phyloP scores from a whole-genome alignment of 2,329 filamentous ascomycete species.

The Microdochium nivale region DNA sequence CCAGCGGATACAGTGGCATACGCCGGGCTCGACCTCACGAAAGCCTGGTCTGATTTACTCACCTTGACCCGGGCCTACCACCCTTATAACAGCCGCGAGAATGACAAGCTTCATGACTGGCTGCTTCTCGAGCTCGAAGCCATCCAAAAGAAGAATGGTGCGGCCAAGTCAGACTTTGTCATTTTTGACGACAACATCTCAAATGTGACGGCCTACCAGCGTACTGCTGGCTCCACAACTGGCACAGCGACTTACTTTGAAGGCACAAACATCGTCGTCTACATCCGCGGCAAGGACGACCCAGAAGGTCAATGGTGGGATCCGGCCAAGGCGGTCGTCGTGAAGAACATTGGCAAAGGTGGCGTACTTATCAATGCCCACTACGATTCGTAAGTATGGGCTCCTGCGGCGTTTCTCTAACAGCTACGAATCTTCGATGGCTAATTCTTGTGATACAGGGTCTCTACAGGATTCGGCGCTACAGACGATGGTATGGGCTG shows the following conservation, averaged over 20 bases:
- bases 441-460: conserved; percentile 38
- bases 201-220: conserved; percentile 60
- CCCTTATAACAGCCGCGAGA: conserved; percentile 79
- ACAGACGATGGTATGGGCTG: conserved; percentile 92
- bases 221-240: conserved; percentile 15
- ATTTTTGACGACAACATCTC: conserved; percentile 73
- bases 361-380: conserved; percentile 92
- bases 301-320: conserved; percentile 68
- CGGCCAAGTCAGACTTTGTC: conserved; percentile 39
- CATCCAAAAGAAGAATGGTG: conserved; percentile 57
- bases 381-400: conserved; percentile 65
- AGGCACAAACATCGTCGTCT: conserved; percentile 84
- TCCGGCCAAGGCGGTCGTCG: conserved; percentile 26
- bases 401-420: neutral
- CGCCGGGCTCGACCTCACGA: conserved; percentile 66
- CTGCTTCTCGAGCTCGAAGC: conserved; percentile 61
- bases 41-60: conserved; percentile 81
- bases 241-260: conserved; percentile 70
- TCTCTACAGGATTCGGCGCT: conserved; percentile 84
- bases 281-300: conserved; percentile 76
- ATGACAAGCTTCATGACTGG: conserved; percentile 73
- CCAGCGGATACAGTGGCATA: conserved; percentile 45
- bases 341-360: conserved; percentile 48
- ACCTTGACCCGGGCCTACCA: conserved; percentile 68
- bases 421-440: neutral